Conservation (phyloP, 345 rosid species). For the Ceriops tagal region DNA sequence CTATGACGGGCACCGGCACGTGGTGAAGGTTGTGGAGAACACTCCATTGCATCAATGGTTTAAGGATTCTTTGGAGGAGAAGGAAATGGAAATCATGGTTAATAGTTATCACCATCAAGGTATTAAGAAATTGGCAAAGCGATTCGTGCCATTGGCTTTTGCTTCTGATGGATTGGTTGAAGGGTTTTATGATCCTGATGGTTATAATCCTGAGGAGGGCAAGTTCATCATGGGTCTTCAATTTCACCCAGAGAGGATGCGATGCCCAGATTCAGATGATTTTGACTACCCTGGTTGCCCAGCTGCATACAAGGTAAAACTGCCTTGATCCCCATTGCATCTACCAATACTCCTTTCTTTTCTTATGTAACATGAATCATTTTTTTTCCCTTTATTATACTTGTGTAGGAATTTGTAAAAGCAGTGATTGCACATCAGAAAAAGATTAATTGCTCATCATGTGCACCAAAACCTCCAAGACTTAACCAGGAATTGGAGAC, state of each 20-base stretch:
- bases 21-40: slow-evolving; percentile 37
- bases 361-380: neutral
- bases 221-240: slow-evolving; percentile 61
- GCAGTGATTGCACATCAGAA: slow-evolving; percentile 29
- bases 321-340: neutral
- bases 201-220: slow-evolving; percentile 54
- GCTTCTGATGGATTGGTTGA: slow-evolving; percentile 63
- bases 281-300: slow-evolving; percentile 59
- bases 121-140: slow-evolving; percentile 47
- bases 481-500: slow-evolving; percentile 25
- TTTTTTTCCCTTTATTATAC: neutral
- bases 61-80: slow-evolving; percentile 40
- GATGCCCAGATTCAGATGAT: slow-evolving; percentile 37
- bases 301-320: slow-evolving; percentile 44
- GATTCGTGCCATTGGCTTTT: slow-evolving; percentile 62
- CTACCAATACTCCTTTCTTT: neutral
- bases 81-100: slow-evolving; percentile 55
- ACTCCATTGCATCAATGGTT: slow-evolving; percentile 60
- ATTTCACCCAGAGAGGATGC: slow-evolving; percentile 73
- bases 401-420: slow-evolving; percentile 27
- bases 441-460: slow-evolving; percentile 16
- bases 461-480: slow-evolving; percentile 13
- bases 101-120: slow-evolving; percentile 72
- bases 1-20: slow-evolving; percentile 58
- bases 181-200: slow-evolving; percentile 67